Evolutionary conservation across 192 early-diverging fungal species (phyloP), one percentile per base, ranked within the genome.

Genomic region (Obelidium mucronatum): DNA sequence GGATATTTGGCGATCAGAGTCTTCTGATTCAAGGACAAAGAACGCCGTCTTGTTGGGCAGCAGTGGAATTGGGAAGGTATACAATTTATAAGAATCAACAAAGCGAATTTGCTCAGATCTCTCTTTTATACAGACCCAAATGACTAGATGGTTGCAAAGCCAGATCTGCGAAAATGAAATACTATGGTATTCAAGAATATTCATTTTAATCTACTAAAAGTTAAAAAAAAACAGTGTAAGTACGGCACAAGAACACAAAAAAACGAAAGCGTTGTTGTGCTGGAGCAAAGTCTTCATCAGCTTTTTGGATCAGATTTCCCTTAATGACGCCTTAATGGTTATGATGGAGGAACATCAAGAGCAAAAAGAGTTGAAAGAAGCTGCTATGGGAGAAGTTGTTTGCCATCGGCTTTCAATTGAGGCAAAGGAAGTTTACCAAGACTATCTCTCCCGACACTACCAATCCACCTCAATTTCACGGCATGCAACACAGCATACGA

Each of bases 41-140:
- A 69, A 69, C 40, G 11, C 26, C 28, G n/a, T 69, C 28, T 34
- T 42, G 17, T 17, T 42, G 15, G 67, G 40, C 11, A 53, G 22
- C 44, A 40, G 36, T 40, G 67, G 40, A 31, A 31, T 69, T 15
- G 58, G 58, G 30, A 60, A 60, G 52, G n/a, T n/a, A n/a, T n/a
- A n/a, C n/a, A n/a, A n/a, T n/a, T n/a, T n/a, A n/a, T n/a, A n/a
- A n/a, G n/a, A n/a, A n/a, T n/a, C n/a, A n/a, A n/a, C n/a, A n/a
- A n/a, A n/a, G n/a, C n/a, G n/a, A n/a, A n/a, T n/a, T n/a, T n/a
- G n/a, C n/a, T n/a, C n/a, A n/a, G n/a, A n/a, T n/a, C n/a, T n/a
- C n/a, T n/a, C n/a, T n/a, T n/a, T n/a, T n/a, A n/a, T n/a, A n/a
- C n/a, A n/a, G 44, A 31, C 58, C 15, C 58, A 60, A 60, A 60